A percentile compares a stretch with the other conserved stretches of the same genome.
Conservation (phyloP, 2,329 filamentous ascomycete species). For the Colletotrichum orbiculare region DNA sequence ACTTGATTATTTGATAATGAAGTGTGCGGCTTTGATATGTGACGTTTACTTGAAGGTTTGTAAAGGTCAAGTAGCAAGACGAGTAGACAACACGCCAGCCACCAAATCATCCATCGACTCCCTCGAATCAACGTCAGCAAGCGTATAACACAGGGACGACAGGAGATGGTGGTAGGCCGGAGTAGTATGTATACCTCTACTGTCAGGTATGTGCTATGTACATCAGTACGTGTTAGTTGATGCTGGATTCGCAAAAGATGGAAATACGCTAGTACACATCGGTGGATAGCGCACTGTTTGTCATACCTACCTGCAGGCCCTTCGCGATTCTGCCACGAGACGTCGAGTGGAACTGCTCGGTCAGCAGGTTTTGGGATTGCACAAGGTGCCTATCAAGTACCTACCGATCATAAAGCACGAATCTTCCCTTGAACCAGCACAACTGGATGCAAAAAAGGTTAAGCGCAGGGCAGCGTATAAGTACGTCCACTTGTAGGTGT, state of each 20-base stretch:
- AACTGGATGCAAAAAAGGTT: too few species aligned
- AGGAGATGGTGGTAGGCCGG: not conserved
- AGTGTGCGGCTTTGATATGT: not conserved
- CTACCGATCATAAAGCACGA: not conserved
- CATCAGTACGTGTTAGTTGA: not conserved
- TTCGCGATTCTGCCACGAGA: constrained; percentile 14
- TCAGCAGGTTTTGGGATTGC: constrained; percentile 23
- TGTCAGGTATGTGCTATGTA: constrained; percentile 7
- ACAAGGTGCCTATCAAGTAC: not conserved
- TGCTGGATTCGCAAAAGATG: constrained; percentile 17
- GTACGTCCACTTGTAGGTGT: too few species aligned
- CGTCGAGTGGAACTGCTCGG: constrained; percentile 13
- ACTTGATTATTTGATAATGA: not conserved
- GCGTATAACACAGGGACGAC: too few species aligned
- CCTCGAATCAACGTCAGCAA: too few species aligned
- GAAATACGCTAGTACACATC: constrained; percentile 20
- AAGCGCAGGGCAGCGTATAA: too few species aligned
- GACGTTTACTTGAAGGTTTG: too few species aligned
- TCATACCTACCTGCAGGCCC: constrained; percentile 32
- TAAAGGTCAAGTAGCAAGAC: constrained; percentile 4
- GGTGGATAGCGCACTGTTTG: constrained; percentile 30
- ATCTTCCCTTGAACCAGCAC: too few species aligned
- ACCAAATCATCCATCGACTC: too few species aligned
- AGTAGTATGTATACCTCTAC: not conserved
- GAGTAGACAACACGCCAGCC: not conserved